Percentiles rank a stretch among this genome's conserved stretches.
These are phyloP conservation scores for Butyriboletus appendiculatus DNA, from an alignment of 1,284 basidiomycete species.

Conservation along the genomic window DNA sequence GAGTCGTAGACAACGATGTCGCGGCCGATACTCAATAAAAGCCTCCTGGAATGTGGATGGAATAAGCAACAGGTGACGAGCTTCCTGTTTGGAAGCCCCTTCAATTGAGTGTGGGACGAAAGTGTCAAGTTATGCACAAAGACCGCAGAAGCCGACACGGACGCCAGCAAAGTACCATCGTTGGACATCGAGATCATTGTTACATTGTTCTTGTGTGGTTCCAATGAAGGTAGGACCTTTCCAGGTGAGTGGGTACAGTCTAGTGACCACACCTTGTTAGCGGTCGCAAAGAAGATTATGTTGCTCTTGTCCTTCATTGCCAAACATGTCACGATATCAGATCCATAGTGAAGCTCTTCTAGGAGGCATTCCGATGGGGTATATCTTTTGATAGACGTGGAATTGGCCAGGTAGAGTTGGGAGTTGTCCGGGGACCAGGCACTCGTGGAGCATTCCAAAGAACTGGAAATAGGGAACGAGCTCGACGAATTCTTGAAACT, in stretches of 20 bases:
- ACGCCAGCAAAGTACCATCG: constrained; percentile 57
- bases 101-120: constrained; percentile 52
- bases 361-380: constrained; percentile 47
- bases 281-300: constrained; percentile 48
- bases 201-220: constrained; percentile 57
- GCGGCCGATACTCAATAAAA: constrained; percentile 55
- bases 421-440: constrained; percentile 58
- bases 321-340: constrained; percentile 41
- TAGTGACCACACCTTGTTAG: constrained; percentile 60
- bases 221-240: constrained; percentile 55
- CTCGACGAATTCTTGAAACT: constrained; percentile 47
- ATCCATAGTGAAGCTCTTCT: constrained; percentile 40
- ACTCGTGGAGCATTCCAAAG: constrained; percentile 44
- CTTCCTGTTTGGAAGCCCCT: constrained; percentile 46
- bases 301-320: constrained; percentile 45
- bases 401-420: constrained; percentile 52
- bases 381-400: constrained; percentile 50
- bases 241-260: constrained; percentile 50
- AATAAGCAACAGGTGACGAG: constrained; percentile 52
- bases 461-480: constrained; percentile 40
- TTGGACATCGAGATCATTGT: constrained; percentile 57
- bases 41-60: constrained; percentile 56
- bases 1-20: constrained; percentile 64
- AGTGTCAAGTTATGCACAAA: constrained; percentile 56
- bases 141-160: constrained; percentile 50